Percentiles rank a stretch among this genome's conserved stretches.
phyloP scores from a whole-genome alignment of 73 alveolate species.

The Stentor roeselii region DNA sequence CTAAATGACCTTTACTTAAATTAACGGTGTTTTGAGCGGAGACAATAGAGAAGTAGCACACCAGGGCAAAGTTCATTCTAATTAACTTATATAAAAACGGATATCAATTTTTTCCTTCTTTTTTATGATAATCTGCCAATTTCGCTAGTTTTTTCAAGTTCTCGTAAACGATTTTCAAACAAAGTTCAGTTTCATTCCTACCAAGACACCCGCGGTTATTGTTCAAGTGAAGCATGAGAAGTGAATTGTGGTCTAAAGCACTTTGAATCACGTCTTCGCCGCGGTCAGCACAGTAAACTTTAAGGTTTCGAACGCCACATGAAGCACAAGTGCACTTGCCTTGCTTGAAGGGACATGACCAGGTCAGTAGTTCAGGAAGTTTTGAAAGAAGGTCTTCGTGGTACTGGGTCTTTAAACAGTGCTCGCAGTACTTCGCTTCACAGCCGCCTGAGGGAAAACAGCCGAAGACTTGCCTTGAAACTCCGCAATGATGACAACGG shows the following conservation, averaged over 20 bases:
- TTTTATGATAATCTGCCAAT: constrained; percentile 12
- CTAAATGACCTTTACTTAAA: no score
- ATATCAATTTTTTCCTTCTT: constrained; percentile 4
- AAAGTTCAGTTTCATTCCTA: not conserved
- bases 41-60: no score
- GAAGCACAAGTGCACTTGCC: constrained; percentile 12
- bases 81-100: no score
- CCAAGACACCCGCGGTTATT: not conserved
- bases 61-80: no score
- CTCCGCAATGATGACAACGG: constrained; percentile 11
- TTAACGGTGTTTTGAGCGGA: no score
- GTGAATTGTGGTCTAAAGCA: constrained; percentile 22
- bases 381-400: constrained; percentile 2
- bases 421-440: constrained; percentile 5
- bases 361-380: not conserved
- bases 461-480: not conserved
- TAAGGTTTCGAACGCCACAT: constrained; percentile 10
- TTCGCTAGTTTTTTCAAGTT: constrained; percentile 17
- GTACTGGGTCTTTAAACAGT: constrained; percentile 2
- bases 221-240: not conserved
- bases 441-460: constrained; percentile 22
- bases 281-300: not conserved
- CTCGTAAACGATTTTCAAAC: not conserved
- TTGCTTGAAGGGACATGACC: constrained; percentile 21
- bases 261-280: constrained; percentile 14